Conservation (phyloP, 2,329 filamentous ascomycete species). For the Cryphonectria carpinicola region DNA sequence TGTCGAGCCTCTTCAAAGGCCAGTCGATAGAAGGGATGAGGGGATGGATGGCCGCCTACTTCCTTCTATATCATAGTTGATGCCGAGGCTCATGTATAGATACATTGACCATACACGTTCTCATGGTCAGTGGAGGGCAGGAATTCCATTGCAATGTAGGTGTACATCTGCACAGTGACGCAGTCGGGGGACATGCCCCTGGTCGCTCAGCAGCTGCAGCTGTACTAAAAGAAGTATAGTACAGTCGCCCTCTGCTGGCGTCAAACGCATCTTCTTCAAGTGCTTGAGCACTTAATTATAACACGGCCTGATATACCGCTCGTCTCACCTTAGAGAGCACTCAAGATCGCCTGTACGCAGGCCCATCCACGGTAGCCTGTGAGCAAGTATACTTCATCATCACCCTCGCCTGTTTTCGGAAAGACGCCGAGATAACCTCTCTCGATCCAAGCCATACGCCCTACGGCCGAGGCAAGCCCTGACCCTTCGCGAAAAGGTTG, state of each 20-base stretch:
- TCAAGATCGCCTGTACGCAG: not conserved
- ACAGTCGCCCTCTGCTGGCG: not conserved
- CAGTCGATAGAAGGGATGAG: not conserved
- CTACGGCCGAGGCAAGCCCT: not conserved
- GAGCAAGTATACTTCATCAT: not conserved
- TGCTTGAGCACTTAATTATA: not conserved
- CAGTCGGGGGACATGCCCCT: not conserved
- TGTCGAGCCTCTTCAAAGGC: not conserved
- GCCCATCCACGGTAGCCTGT: not conserved
- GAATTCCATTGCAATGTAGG: not conserved
- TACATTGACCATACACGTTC: not conserved
- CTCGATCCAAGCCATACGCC: not conserved
- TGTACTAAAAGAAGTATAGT: not conserved
- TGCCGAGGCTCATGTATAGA: not conserved
- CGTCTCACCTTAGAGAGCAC: not conserved
- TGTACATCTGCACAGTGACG: slow-evolving; percentile 16
- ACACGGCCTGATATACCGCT: too few species aligned
- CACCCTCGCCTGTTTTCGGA: not conserved
- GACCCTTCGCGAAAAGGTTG: too few species aligned
- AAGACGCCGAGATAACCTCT: not conserved
- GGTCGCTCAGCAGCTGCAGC: not conserved
- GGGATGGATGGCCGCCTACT: not conserved
- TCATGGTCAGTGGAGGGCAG: not conserved
- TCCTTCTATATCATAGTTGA: not conserved
- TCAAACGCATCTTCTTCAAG: not conserved